Conservation (phyloP, 2,329 filamentous ascomycete species). For the Colletotrichum sp. region DNA sequence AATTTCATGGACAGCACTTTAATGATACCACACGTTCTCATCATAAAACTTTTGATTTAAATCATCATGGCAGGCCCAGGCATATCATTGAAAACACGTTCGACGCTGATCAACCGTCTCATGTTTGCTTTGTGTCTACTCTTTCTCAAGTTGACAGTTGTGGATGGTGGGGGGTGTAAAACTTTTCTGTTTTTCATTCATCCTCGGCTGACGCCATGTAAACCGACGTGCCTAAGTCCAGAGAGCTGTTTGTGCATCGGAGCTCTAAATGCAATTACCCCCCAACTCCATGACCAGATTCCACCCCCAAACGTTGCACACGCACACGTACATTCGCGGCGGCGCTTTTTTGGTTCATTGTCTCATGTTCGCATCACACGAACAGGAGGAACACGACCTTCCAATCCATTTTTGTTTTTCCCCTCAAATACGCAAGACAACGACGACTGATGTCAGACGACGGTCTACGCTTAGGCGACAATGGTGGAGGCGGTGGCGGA, state of each 20-base stretch:
- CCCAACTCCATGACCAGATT: constrained; percentile 51
- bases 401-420: constrained; percentile 19
- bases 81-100: neutral
- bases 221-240: constrained; percentile 1
- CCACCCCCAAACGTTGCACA: constrained; percentile 26
- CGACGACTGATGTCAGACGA: neutral
- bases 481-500: constrained; percentile 93
- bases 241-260: constrained; percentile 37
- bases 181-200: constrained; percentile 1
- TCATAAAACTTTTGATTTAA: neutral
- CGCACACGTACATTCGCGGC: neutral
- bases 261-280: constrained; percentile 48
- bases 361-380: neutral
- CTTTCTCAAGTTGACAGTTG: constrained; percentile 1
- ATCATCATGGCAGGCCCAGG: neutral
- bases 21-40: constrained; percentile 6
- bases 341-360: constrained; percentile 17
- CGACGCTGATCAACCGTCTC: neutral
- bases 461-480: constrained; percentile 72
- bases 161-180: neutral
- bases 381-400: neutral
- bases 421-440: neutral
- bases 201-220: constrained; percentile 9
- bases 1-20: neutral
- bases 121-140: constrained; percentile 7